A percentile compares a stretch with the other conserved stretches of the same genome.
phyloP scores from a whole-genome alignment of 75 land plant species.

The Chamaecyparis obtusa region DNA sequence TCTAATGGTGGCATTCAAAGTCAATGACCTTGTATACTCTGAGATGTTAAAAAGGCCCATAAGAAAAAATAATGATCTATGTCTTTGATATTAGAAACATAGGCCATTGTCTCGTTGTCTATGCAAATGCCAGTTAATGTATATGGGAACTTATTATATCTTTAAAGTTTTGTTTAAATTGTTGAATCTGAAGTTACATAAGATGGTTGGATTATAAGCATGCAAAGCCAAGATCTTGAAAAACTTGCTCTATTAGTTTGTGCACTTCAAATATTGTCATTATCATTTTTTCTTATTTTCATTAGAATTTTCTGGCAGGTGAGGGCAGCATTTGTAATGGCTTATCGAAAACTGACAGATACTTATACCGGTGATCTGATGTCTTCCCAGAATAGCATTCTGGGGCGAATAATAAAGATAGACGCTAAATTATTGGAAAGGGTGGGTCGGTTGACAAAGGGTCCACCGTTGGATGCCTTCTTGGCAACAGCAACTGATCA shows the following conservation, averaged over 20 bases:
- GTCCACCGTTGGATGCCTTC: conserved; percentile 28
- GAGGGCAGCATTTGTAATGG: conserved; percentile 80
- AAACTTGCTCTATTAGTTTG: background rate
- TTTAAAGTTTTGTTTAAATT: background rate
- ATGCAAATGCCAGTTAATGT: background rate
- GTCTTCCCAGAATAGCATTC: conserved; percentile 51
- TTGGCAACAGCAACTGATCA: conserved; percentile 53
- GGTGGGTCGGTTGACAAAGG: conserved; percentile 47
- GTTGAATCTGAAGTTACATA: background rate
- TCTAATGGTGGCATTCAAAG: background rate
- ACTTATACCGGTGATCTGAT: conserved; percentile 32
- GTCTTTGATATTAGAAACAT: background rate
- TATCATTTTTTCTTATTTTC: conserved; percentile 1
- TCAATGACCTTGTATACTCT: background rate
- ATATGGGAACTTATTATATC: background rate
- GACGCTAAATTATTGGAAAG: conserved; percentile 68
- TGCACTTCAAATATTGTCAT: background rate
- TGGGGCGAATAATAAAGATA: conserved; percentile 80
- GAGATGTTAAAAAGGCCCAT: background rate
- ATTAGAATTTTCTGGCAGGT: conserved; percentile 45
- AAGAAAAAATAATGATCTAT: background rate
- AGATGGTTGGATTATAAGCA: background rate
- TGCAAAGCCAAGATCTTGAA: background rate
- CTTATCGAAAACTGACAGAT: conserved; percentile 61
- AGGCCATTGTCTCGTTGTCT: background rate